These are phyloP conservation scores for Boletus tomentosulus DNA, from an alignment of 768 basidiomycete species.

Conservation along the genomic window DNA sequence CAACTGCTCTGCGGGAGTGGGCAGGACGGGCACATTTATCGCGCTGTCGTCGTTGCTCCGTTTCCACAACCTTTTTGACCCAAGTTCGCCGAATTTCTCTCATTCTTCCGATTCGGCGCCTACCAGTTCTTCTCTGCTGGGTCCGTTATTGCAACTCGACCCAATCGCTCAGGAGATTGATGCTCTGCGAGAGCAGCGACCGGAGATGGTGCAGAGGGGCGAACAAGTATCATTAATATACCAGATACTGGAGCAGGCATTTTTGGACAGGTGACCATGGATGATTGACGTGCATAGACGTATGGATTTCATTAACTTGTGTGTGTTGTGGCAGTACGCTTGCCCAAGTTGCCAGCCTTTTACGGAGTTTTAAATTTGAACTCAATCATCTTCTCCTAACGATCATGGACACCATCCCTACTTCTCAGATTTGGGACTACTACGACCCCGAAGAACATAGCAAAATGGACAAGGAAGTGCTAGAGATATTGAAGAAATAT, in stretches of 20 bases:
- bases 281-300: background rate
- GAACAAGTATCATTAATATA: slow-evolving; percentile 68
- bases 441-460: no score
- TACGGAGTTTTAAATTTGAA: no score
- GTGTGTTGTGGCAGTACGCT: no score
- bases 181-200: slow-evolving; percentile 72
- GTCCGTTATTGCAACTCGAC: slow-evolving; percentile 51
- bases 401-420: no score
- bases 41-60: slow-evolving; percentile 77
- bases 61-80: slow-evolving; percentile 42
- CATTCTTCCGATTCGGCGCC: slow-evolving; percentile 18
- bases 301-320: no score
- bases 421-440: no score
- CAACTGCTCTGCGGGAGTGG: slow-evolving; percentile 85
- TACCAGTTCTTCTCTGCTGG: slow-evolving; percentile 52
- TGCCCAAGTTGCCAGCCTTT: no score
- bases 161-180: slow-evolving; percentile 70
- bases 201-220: slow-evolving; percentile 73
- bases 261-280: slow-evolving; percentile 11
- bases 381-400: no score
- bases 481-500: no score
- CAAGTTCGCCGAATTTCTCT: slow-evolving; percentile 21
- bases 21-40: slow-evolving; percentile 85
- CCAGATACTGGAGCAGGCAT: slow-evolving; percentile 42
- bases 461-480: no score